Conservation (phyloP, 2,329 filamentous ascomycete genomes). For the Cladosporium sp. region DNA sequence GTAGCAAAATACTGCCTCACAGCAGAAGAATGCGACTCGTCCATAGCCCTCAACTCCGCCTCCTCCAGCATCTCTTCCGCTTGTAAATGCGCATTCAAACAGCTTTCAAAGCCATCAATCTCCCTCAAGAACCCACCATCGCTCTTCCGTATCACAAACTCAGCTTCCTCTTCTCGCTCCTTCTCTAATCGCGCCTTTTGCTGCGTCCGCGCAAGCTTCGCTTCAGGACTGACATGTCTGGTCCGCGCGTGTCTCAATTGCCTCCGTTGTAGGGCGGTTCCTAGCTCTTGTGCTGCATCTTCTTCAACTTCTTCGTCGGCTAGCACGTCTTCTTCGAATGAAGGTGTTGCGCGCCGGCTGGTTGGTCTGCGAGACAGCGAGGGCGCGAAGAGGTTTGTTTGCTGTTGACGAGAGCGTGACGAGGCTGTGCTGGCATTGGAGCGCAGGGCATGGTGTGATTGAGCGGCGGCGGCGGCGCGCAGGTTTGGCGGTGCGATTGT, state of each 20-base stretch:
- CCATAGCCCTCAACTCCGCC: not conserved
- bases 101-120: not conserved
- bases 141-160: slow-evolving; percentile 7
- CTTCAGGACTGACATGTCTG: not conserved
- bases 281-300: not conserved
- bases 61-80: slow-evolving; percentile 9
- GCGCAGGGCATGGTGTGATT: not conserved
- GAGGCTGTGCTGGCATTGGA: slow-evolving; percentile 11
- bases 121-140: not conserved
- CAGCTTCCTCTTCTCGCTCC: slow-evolving; percentile 2
- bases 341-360: slow-evolving; percentile 2
- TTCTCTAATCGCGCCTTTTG: slow-evolving; percentile 1
- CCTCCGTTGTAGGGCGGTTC: not conserved
- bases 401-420: slow-evolving; percentile 6
- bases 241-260: not conserved
- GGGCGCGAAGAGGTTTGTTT: slow-evolving; percentile 11
- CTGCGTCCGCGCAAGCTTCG: slow-evolving; percentile 5
- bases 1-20: slow-evolving; percentile 2
- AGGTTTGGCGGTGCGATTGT: slow-evolving; percentile 6
- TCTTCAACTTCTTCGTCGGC: slow-evolving; percentile 5
- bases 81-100: not conserved
- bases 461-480: slow-evolving; percentile 3
- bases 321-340: slow-evolving; percentile 7
- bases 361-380: slow-evolving; percentile 20
- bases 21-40: not conserved